phyloP scores from a whole-genome alignment of 2,329 filamentous ascomycete species.

The Fusarium fujikuroi region DNA sequence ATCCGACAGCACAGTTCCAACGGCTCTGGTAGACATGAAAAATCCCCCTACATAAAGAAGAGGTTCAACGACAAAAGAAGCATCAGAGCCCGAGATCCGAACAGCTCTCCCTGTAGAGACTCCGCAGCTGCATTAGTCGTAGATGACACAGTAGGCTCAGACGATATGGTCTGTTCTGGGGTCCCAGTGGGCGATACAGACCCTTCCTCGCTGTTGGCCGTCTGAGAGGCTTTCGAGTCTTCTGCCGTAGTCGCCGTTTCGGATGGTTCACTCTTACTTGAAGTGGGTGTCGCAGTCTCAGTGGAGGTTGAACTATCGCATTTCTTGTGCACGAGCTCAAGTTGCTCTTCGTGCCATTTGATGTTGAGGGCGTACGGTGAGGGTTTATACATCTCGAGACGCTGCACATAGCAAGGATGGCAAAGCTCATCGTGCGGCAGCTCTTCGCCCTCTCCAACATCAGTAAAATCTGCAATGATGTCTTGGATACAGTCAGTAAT shows the following conservation, averaged over 20 bases:
- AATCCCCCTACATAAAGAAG: background rate
- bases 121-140: background rate
- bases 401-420: background rate
- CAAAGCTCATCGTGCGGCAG: background rate
- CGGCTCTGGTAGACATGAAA: rapidly evolving
- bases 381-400: background rate
- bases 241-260: rapidly evolving
- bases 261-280: background rate
- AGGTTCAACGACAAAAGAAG: background rate
- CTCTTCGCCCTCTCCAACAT: background rate
- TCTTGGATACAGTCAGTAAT: background rate
- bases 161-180: background rate
- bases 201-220: background rate
- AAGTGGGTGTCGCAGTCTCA: background rate
- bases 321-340: background rate
- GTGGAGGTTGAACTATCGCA: background rate
- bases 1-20: background rate
- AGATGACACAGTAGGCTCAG: background rate
- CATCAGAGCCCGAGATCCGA: background rate
- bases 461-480: background rate
- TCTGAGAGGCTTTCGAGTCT: background rate
- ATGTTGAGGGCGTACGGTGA: background rate
- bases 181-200: background rate
- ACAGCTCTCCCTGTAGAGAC: rapidly evolving
- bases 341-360: background rate